Conservation (phyloP, 805 yeast genomes). For the Pichia sporocuriosa region DNA sequence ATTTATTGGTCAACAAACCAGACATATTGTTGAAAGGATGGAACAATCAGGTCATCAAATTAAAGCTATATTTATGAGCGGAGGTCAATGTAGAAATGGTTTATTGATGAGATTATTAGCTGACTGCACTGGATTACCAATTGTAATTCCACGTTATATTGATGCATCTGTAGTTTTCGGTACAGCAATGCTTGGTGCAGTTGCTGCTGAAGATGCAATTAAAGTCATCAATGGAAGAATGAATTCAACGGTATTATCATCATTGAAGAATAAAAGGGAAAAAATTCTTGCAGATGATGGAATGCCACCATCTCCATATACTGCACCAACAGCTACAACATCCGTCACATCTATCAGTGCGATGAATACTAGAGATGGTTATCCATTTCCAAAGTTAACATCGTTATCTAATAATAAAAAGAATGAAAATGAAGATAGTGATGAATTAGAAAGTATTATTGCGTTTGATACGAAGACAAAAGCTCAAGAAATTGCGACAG, state of each 20-base stretch:
- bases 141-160: conserved; percentile 87
- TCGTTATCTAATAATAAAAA: conserved; percentile 31
- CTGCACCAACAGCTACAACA: conserved; percentile 76
- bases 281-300: neutral
- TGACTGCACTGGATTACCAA: conserved; percentile 86
- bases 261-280: neutral
- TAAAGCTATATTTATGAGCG: conserved; percentile 77
- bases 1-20: conserved; percentile 94
- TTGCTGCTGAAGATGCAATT: conserved; percentile 67
- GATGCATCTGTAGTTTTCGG: conserved; percentile 98
- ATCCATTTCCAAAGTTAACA: conserved; percentile 47
- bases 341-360: conserved; percentile 52
- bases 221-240: conserved; percentile 16
- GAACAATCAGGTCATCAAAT: conserved; percentile 71
- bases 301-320: conserved; percentile 57
- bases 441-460: conserved; percentile 43
- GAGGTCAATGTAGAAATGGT: conserved; percentile 95
- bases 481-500: conserved; percentile 46
- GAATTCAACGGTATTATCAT: conserved; percentile 2
- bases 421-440: neutral
- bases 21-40: conserved; percentile 89
- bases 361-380: conserved; percentile 36
- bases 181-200: conserved; percentile 90
- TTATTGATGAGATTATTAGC: conserved; percentile 84
- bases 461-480: conserved; percentile 55